Conservation (phyloP, 2,329 filamentous ascomycete genomes). For the Volutella citrinella region DNA sequence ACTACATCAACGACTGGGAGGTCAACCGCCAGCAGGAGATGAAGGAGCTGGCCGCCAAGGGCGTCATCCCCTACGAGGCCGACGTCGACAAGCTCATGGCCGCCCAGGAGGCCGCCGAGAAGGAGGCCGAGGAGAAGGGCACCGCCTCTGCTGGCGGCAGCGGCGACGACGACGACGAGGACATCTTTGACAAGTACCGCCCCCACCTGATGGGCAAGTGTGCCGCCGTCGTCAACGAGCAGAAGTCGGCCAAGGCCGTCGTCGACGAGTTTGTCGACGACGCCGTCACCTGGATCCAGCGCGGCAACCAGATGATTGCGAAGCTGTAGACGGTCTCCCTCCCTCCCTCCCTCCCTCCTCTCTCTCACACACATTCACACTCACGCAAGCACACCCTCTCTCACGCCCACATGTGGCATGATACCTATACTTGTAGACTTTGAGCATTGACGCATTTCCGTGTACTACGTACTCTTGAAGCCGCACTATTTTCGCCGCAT, state of each 20-base stretch:
- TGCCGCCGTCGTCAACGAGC: constrained; percentile 88
- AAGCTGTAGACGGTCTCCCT: constrained; percentile 65
- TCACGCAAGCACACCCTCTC: too few relatives aligned
- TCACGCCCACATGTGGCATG: constrained; percentile 1
- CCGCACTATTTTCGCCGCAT: constrained; percentile 5
- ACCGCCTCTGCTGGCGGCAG: too few relatives aligned
- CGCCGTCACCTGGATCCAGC: constrained; percentile 68
- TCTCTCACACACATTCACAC: too few relatives aligned
- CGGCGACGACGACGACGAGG: constrained; percentile 72
- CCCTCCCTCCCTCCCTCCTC: too few relatives aligned
- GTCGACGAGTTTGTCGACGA: constrained; percentile 91
- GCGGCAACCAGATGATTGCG: constrained; percentile 64
- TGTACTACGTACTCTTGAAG: not conserved
- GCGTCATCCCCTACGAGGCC: constrained; percentile 87
- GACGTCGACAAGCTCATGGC: constrained; percentile 79
- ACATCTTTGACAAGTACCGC: constrained; percentile 85
- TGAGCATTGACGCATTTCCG: constrained; percentile 15
- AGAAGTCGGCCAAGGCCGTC: constrained; percentile 85
- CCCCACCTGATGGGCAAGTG: constrained; percentile 97
- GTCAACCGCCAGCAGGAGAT: constrained; percentile 87
- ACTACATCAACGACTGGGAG: constrained; percentile 96
- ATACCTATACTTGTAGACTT: constrained; percentile 22
- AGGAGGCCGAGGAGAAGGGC: too few relatives aligned
- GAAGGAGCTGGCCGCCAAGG: constrained; percentile 85
- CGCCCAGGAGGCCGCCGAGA: constrained; percentile 61